Percentiles rank a stretch among this genome's conserved stretches.
phyloP scores from a whole-genome alignment of 257 asterid genomes.

The Gentiana dahurica region DNA sequence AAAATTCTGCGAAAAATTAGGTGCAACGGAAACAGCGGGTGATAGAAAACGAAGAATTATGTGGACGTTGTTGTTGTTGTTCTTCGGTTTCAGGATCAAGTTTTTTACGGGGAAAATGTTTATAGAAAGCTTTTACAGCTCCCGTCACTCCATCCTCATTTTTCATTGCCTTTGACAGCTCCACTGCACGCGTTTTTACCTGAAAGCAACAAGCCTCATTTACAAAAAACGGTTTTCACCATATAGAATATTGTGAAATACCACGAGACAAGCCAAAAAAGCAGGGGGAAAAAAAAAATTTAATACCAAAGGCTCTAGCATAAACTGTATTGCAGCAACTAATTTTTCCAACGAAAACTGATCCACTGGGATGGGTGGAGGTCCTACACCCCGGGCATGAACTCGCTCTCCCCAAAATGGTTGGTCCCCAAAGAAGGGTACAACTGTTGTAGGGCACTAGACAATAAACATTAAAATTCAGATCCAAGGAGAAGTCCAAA shows the following conservation, averaged over 20 bases:
- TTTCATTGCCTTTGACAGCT: conserved; percentile 75
- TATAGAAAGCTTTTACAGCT: conserved; percentile 67
- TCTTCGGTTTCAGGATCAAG: conserved; percentile 23
- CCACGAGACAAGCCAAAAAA: too few species aligned
- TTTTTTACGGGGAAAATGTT: conserved; percentile 44
- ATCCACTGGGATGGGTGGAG: conserved; percentile 74
- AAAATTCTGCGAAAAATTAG: too few species aligned
- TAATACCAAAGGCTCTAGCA: conserved; percentile 62
- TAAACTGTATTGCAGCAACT: conserved; percentile 71
- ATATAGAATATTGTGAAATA: too few species aligned
- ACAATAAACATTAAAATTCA: neutral
- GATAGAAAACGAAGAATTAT: conserved; percentile 20
- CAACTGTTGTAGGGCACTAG: conserved; percentile 83
- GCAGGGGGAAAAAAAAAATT: neutral
- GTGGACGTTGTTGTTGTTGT: neutral
- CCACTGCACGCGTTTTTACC: conserved; percentile 66
- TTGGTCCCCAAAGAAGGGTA: conserved; percentile 96
- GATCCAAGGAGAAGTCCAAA: neutral
- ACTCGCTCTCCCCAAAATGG: conserved; percentile 90
- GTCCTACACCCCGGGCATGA: conserved; percentile 83
- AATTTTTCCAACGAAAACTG: conserved; percentile 70
- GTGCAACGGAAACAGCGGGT: conserved; percentile 30
- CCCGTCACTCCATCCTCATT: conserved; percentile 80
- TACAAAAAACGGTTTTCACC: too few species aligned
- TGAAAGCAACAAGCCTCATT: conserved; percentile 7